Conservation (phyloP, 495 filamentous ascomycete genomes). For the Aspergillus sclerotiicarbonarius region DNA sequence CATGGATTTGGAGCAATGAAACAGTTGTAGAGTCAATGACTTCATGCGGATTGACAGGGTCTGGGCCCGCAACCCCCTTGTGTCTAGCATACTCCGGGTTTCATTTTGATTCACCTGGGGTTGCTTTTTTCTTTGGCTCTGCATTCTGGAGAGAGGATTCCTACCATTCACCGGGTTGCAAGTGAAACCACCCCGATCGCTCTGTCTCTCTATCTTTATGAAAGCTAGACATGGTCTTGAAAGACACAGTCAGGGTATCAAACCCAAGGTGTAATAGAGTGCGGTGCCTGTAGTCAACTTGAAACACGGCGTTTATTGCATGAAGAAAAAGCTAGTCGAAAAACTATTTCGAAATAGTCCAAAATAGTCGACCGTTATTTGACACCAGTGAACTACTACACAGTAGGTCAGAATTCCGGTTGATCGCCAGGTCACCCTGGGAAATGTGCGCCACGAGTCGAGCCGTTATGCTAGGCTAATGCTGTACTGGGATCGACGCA, state of each 20-base stretch:
- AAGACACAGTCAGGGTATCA: neutral
- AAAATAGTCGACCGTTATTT: too few relatives aligned
- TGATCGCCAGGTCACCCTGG: neutral
- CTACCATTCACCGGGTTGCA: neutral
- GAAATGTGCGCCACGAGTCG: conserved; percentile 3
- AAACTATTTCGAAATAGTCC: too few relatives aligned
- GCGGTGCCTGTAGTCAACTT: neutral
- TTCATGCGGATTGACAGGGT: too few relatives aligned
- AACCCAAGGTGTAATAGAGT: neutral
- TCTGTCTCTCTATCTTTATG: neutral
- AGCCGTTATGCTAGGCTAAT: conserved; percentile 6
- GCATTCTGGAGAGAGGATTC: neutral
- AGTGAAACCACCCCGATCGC: neutral
- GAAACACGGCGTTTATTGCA: neutral
- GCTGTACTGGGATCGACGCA: conserved; percentile 10
- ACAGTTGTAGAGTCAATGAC: too few relatives aligned
- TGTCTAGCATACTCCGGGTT: too few relatives aligned
- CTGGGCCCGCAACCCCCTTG: too few relatives aligned
- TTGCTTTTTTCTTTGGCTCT: neutral
- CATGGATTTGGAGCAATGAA: too few relatives aligned
- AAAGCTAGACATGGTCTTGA: too few relatives aligned
- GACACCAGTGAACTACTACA: too few relatives aligned
- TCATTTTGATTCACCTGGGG: neutral
- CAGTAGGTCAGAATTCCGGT: too few relatives aligned
- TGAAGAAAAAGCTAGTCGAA: neutral